Conservation (phyloP, 192 early-diverging fungal species). For the Entrophospora sp. region DNA sequence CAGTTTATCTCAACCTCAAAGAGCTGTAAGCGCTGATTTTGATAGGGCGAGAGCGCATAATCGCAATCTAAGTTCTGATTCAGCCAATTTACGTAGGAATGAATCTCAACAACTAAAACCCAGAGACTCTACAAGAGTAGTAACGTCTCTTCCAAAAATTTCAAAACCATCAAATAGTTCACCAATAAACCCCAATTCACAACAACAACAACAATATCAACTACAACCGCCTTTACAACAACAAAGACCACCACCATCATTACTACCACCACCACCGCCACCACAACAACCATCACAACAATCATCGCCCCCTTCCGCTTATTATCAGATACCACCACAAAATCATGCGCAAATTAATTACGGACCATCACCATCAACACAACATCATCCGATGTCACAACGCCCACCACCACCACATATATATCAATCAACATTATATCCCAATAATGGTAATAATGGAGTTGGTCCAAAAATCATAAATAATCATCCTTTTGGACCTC, state of each 20-base stretch:
- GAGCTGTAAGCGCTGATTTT: no score
- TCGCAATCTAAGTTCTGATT: no score
- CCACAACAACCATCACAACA: neutral
- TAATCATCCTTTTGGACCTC: no score
- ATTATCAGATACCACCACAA: neutral
- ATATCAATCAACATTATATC: conserved; percentile 26
- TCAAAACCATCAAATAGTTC: neutral
- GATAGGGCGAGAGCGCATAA: no score
- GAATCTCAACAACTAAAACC: no score
- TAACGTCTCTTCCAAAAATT: no score
- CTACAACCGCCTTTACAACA: no score
- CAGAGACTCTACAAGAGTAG: no score
- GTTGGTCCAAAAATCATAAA: neutral
- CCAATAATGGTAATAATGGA: conserved; percentile 9
- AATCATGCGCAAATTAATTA: neutral
- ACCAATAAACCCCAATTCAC: neutral
- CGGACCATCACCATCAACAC: conserved; percentile 28
- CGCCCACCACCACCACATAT: conserved; percentile 27
- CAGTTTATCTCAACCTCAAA: no score
- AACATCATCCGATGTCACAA: conserved; percentile 21
- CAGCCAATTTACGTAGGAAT: no score
- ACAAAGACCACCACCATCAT: neutral
- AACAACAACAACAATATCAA: neutral
- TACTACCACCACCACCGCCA: neutral
- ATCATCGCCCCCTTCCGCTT: neutral